A percentile compares a stretch with the other conserved stretches of the same genome.
phyloP scores from a whole-genome alignment of 768 basidiomycete genomes.

The Agrocybe chaxingu region DNA sequence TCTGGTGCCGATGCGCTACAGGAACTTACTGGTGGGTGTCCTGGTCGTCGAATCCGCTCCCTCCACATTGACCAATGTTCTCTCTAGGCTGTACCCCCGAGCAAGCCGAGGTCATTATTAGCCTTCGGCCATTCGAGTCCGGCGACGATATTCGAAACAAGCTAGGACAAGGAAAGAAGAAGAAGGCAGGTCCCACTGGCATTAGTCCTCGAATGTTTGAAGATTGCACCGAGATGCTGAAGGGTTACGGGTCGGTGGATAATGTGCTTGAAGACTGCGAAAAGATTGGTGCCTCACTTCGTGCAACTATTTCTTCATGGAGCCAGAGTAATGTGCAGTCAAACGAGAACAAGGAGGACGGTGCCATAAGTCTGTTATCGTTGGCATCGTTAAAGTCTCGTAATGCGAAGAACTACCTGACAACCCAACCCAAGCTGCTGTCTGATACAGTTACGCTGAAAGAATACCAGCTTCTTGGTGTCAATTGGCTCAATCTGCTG shows the following conservation, averaged over 20 bases:
- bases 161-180: slow-evolving; percentile 85
- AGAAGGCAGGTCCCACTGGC: slow-evolving; percentile 77
- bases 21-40: slow-evolving; percentile 65
- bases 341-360: slow-evolving; percentile 48
- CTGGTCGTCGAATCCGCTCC: background rate
- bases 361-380: slow-evolving; percentile 55
- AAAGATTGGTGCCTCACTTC: slow-evolving; percentile 72
- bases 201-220: slow-evolving; percentile 90
- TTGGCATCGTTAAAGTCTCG: slow-evolving; percentile 38
- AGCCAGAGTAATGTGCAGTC: slow-evolving; percentile 34
- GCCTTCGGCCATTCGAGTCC: slow-evolving; percentile 75
- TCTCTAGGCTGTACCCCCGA: slow-evolving; percentile 68
- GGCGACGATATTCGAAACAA: slow-evolving; percentile 73
- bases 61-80: slow-evolving; percentile 4
- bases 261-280: slow-evolving; percentile 87
- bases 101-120: slow-evolving; percentile 78
- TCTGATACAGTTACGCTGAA: slow-evolving; percentile 74
- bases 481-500: slow-evolving; percentile 94
- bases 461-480: slow-evolving; percentile 95
- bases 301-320: slow-evolving; percentile 79
- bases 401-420: slow-evolving; percentile 62
- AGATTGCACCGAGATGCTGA: slow-evolving; percentile 81
- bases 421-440: slow-evolving; percentile 68
- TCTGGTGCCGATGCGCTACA: slow-evolving; percentile 62
- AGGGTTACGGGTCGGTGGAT: slow-evolving; percentile 86